Evolutionary conservation across 2,329 filamentous ascomycete genomes (phyloP), one percentile per base, ranked within the genome.

Genomic region (Aspergillus sp.): DNA sequence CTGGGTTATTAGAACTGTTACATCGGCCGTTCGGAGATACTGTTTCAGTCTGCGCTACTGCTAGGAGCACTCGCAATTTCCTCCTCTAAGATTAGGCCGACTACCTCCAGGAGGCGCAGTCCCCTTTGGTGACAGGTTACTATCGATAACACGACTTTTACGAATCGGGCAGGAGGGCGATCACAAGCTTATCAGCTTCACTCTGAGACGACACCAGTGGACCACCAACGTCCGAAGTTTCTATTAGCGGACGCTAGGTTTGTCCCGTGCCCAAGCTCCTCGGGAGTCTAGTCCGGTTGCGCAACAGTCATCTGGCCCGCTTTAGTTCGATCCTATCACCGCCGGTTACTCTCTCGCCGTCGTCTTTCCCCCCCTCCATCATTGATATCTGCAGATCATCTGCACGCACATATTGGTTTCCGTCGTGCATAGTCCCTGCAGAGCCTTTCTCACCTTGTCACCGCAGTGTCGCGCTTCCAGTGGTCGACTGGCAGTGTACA

Each of bases 351-450:
- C 59, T 51, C 58, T 60, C 60, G 48, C 57, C 61, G 64, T 63
- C 65, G 65, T 61, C 58, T 54, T 36, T 15, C 32, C 32, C 64
- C 69, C 64, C 68, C 70, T 55, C 63, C 67, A 65, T 64, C 65
- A 49, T 58, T 60, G 57, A 66, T 66, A 68, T 58, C 62, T 65
- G 74, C 73, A 79, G 78, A 82, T 82, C 80, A 82, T 82, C 80
- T 82, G 81, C 80, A 82, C 78, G 76, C 74, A 77, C 61, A 65
- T 64, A 65, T 59, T 68, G 65, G 65, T 64, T 65, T 71, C 67
- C 71, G 74, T 71, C 70, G 70, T 74, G 71, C 72, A 75, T 75
- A 74, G 72, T 81, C 80, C 78, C 76, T 79, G 79, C 79, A 74
- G 71, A 66, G 65, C 55, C 64, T 67, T 67, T 57, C 67, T 64